Conservation (phyloP, 2,329 filamentous ascomycete species). For the Fusarium stilboides region DNA sequence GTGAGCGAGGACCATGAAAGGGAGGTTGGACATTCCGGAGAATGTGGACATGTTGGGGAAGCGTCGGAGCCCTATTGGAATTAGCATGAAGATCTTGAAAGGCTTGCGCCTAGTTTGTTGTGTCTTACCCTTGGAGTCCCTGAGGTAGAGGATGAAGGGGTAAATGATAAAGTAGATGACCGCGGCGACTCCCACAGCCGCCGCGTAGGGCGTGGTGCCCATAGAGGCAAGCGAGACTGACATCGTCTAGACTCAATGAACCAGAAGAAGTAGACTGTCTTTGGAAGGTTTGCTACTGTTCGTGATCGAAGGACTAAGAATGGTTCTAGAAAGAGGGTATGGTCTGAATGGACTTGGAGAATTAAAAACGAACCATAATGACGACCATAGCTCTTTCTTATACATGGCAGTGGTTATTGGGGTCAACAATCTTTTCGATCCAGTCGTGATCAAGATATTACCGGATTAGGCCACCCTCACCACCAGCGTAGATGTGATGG, state of each 20-base stretch:
- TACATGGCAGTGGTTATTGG: neutral
- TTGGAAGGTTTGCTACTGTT: too few species aligned
- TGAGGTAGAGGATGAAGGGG: slow-evolving; percentile 27
- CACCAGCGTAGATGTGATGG: neutral
- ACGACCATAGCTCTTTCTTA: neutral
- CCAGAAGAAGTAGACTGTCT: neutral
- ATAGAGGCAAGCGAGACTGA: slow-evolving; percentile 17
- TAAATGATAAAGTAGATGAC: slow-evolving; percentile 34
- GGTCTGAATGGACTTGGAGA: too few species aligned
- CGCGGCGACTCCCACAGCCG: slow-evolving; percentile 14
- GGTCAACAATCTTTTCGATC: neutral
- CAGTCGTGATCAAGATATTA: neutral
- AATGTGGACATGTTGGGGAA: slow-evolving; percentile 39
- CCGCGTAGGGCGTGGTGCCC: slow-evolving; percentile 39
- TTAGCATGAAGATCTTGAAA: neutral
- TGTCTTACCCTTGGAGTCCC: slow-evolving; percentile 54
- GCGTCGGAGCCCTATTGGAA: slow-evolving; percentile 22
- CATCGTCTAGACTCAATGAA: neutral
- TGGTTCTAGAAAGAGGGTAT: too few species aligned
- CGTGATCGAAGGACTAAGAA: too few species aligned
- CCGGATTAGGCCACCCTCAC: too few species aligned
- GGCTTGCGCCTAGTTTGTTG: accelerated
- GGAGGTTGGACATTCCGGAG: slow-evolving; percentile 37
- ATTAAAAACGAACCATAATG: too few species aligned
- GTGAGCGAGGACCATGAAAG: slow-evolving; percentile 35